Conservation (phyloP, 345 rosid species). For the Leavenworthia alabamica region DNA sequence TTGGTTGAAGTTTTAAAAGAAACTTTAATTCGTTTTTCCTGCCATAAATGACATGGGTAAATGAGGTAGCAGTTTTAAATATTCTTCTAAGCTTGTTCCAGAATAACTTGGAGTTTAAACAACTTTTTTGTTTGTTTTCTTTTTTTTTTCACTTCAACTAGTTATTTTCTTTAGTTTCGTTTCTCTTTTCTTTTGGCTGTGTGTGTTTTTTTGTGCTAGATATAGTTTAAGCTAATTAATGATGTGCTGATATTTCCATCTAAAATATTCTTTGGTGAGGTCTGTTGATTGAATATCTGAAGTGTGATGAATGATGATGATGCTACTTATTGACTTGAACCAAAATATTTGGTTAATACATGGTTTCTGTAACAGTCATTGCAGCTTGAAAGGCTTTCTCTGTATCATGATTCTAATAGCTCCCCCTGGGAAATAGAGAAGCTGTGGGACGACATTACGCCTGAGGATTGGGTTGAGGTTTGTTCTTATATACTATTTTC, state of each 20-base stretch:
- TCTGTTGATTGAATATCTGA: conserved; percentile 4
- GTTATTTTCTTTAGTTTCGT: neutral
- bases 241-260: neutral
- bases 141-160: conserved; percentile 4
- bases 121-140: neutral
- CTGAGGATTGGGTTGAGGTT: conserved; percentile 94
- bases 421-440: conserved; percentile 75
- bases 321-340: conserved; percentile 7
- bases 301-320: conserved; percentile 14
- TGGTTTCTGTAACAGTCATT: conserved; percentile 56
- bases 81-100: neutral
- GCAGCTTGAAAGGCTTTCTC: conserved; percentile 88
- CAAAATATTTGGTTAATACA: conserved; percentile 23
- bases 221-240: neutral
- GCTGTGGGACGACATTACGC: conserved; percentile 88
- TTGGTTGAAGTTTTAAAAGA: neutral
- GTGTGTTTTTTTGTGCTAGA: neutral
- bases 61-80: conserved; percentile 7
- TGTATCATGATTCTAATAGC: conserved; percentile 86
- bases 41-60: conserved; percentile 1
- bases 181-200: neutral
- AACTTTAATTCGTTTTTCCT: neutral
- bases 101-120: neutral
- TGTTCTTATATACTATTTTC: conserved; percentile 26
- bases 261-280: too few relatives aligned